phyloP scores from a whole-genome alignment of 2,329 filamentous ascomycete species.

The Curvularia sp. region DNA sequence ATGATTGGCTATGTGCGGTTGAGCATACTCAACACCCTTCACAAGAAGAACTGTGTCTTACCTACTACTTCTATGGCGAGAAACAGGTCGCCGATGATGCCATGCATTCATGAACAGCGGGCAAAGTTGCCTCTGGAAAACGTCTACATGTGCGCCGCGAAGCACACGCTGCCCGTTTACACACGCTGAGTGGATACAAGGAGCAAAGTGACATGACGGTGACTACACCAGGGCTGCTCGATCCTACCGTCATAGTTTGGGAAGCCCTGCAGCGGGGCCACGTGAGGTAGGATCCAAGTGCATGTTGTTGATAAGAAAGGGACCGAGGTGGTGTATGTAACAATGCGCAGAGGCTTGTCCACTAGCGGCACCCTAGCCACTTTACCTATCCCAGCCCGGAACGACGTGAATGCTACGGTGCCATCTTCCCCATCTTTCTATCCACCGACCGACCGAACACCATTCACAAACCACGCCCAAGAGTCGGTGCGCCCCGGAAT shows the following conservation, averaged over 20 bases:
- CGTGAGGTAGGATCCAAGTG: slow-evolving; percentile 41
- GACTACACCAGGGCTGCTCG: slow-evolving; percentile 22
- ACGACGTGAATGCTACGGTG: slow-evolving; percentile 47
- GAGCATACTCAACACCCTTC: slow-evolving; percentile 40
- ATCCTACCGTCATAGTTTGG: slow-evolving; percentile 8
- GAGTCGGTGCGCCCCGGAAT: slow-evolving; percentile 37
- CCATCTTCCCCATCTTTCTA: slow-evolving; percentile 43
- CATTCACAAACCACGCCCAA: slow-evolving; percentile 46
- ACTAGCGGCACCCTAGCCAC: slow-evolving; percentile 31
- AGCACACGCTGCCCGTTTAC: slow-evolving; percentile 30
- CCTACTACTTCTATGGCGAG: slow-evolving; percentile 33
- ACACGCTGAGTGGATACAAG: slow-evolving; percentile 18
- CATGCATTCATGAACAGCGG: slow-evolving; percentile 25
- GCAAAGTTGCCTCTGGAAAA: slow-evolving; percentile 21
- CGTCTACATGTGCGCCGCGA: slow-evolving; percentile 20
- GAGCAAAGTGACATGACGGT: slow-evolving; percentile 40
- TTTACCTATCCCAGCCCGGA: slow-evolving; percentile 25
- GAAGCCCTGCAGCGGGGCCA: slow-evolving; percentile 28
- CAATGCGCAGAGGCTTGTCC: slow-evolving; percentile 23
- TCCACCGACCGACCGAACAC: slow-evolving; percentile 33
- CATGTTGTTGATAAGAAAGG: slow-evolving; percentile 32
- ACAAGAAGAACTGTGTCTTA: slow-evolving; percentile 22
- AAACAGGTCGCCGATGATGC: slow-evolving; percentile 8
- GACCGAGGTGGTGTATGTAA: slow-evolving; percentile 31
- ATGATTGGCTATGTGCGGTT: slow-evolving; percentile 29